phyloP scores from a whole-genome alignment of 1,139 yeast genomes.

The Geotrichum europaeum region DNA sequence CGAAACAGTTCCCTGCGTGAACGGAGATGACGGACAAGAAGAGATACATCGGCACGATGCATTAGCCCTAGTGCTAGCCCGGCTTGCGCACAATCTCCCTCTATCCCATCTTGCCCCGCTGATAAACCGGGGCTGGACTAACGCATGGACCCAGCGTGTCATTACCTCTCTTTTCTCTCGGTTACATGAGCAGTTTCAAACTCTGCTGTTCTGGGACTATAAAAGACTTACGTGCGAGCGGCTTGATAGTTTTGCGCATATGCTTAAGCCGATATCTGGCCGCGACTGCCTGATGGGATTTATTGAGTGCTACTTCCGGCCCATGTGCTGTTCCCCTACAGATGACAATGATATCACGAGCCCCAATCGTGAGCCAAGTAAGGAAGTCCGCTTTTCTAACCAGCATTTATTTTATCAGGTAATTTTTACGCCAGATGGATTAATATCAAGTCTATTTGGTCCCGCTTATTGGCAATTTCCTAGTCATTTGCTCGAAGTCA shows the following conservation, averaged over 20 bases:
- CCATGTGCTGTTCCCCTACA: not conserved
- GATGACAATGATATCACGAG: not conserved
- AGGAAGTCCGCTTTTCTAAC: not conserved
- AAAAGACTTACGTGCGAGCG: not conserved
- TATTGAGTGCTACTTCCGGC: not conserved
- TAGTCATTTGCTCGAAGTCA: not conserved
- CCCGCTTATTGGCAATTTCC: not conserved
- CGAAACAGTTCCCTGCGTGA: not conserved
- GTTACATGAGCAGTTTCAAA: not conserved
- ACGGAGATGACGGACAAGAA: not conserved
- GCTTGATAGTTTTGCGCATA: not conserved
- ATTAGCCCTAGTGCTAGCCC: not conserved
- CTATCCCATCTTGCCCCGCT: not conserved
- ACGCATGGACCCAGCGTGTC: not conserved
- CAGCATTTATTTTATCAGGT: not conserved
- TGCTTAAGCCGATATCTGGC: not conserved
- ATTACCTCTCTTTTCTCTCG: not conserved
- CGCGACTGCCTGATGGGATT: not conserved
- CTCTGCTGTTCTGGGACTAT: not conserved
- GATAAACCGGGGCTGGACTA: not conserved
- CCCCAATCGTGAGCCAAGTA: not conserved
- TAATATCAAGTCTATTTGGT: not conserved
- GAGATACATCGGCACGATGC: not conserved
- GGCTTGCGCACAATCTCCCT: not conserved
- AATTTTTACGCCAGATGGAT: not conserved